A percentile compares a stretch with the other conserved stretches of the same genome.
These are phyloP conservation scores for Gillenia trifoliata DNA, from an alignment of 306 rosid genomes.

Conservation along the genomic window DNA sequence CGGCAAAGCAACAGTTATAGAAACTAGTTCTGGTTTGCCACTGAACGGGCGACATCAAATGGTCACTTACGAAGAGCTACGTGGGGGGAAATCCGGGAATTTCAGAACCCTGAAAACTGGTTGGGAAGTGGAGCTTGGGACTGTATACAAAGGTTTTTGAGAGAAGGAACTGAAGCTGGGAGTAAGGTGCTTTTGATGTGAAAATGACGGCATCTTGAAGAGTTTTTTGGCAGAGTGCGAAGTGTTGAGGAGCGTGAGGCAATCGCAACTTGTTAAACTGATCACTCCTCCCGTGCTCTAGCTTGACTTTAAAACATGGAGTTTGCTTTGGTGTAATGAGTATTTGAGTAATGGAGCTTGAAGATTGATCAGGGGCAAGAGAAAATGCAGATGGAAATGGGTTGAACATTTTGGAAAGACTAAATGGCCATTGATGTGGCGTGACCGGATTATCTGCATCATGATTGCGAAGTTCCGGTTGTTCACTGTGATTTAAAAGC, in stretches of 20 bases:
- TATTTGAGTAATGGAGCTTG: slow-evolving; percentile 67
- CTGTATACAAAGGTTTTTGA: slow-evolving; percentile 61
- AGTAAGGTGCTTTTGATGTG: slow-evolving; percentile 59
- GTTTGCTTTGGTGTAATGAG: too few species aligned
- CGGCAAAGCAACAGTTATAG: background rate
- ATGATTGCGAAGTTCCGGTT: slow-evolving; percentile 54
- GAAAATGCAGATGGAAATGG: slow-evolving; percentile 40
- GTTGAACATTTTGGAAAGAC: slow-evolving; percentile 53
- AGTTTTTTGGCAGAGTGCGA: slow-evolving; percentile 76
- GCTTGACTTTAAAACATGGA: slow-evolving; percentile 52
- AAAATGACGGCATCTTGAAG: slow-evolving; percentile 39
- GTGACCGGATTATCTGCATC: slow-evolving; percentile 57
- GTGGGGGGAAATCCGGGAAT: slow-evolving; percentile 46
- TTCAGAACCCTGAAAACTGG: slow-evolving; percentile 40
- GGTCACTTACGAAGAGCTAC: slow-evolving; percentile 57
- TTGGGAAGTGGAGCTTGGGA: slow-evolving; percentile 66
- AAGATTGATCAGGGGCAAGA: slow-evolving; percentile 59
- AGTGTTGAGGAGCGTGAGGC: slow-evolving; percentile 51
- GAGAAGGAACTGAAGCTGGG: slow-evolving; percentile 39
- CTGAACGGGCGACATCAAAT: slow-evolving; percentile 32
- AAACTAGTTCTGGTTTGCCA: background rate
- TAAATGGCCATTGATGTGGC: slow-evolving; percentile 61
- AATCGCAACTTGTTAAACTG: slow-evolving; percentile 60
- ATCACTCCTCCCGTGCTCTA: slow-evolving; percentile 76
- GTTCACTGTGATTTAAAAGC: slow-evolving; percentile 82